Base-by-base conservation (phyloP, 2,329 filamentous ascomycete genomes). In the Eutypella sp. region DNA sequence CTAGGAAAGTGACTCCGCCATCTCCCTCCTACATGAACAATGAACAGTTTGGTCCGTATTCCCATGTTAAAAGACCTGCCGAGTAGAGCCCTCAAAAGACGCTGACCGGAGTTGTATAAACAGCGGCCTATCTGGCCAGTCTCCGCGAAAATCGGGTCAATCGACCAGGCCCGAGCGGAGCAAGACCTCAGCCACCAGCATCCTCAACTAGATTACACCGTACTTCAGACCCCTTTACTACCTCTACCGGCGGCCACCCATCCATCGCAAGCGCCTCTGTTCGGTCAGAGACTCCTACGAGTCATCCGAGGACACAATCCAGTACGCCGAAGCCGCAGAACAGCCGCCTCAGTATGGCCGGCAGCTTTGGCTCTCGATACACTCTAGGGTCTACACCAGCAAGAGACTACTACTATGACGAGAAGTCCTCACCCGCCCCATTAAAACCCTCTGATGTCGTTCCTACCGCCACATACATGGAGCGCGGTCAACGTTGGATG, bases 401-500 rank as follows among this genome's bases (percentile, higher is more conserved):
- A 8, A 73, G 68, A 36, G 76, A 81, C 56, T 79, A 79, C 60
- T 78, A 75, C 53, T 71, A 75, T 4, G 72, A 75, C 4, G 64
- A 69, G 29, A 65, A 63, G 18, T 57, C 71, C 4, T 58, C 60
- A 3, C 51, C 25, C 8, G 44, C 65, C 24, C 74, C 76, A 13
- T 58, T 81, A 46, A 81, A 72, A 51, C 77, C 81, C 2, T 78
- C 75, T 2, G 74, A 82, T 42, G 75, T 85, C 41, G 81, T 85
- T 15, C 79, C 82, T 6, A 86, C 76, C 48, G 73, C 81, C 37
- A 81, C 78, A 7, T 90, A 90, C 63, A 83, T 87, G 46, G 87
- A 90, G 64, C 78, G 82, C 46, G 85, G 84, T 16, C 79, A 82
- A 59, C 73, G 86, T 56, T 89, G 85, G 84, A 87, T 88, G 79